Evolutionary conservation across 352 stramenopile genomes (phyloP).

Genomic region (Globisporangium acanthophoron): DNA sequence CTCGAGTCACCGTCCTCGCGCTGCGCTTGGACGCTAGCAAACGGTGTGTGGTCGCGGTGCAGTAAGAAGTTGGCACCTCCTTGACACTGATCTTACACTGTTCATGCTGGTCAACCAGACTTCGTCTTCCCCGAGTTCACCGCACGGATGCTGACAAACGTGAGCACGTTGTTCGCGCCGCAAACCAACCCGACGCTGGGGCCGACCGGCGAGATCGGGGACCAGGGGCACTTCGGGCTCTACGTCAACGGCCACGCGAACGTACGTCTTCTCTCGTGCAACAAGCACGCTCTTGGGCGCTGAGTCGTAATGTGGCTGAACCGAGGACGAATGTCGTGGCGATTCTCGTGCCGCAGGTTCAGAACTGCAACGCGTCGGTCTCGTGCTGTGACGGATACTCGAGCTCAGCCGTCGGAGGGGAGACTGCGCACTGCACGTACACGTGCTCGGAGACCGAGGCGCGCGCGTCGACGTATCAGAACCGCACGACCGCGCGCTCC

Average conservation of each 20-base stretch:
- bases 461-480: constrained; percentile 28
- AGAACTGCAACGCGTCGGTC: constrained; percentile 88
- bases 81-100: too few relatives aligned
- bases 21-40: constrained; percentile 43
- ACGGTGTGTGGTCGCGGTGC: constrained; percentile 21
- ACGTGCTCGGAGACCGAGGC: constrained; percentile 43
- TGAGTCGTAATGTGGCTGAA: background rate
- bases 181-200: constrained; percentile 56
- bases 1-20: constrained; percentile 30
- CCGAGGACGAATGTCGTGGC: background rate
- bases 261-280: constrained; percentile 15
- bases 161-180: constrained; percentile 30
- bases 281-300: too few relatives aligned
- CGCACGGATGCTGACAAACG: constrained; percentile 66
- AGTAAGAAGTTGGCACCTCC: too few relatives aligned
- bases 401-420: constrained; percentile 4
- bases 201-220: constrained; percentile 74
- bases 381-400: constrained; percentile 82
- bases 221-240: constrained; percentile 89
- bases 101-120: constrained; percentile 31
- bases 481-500: constrained; percentile 26
- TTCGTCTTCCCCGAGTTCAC: constrained; percentile 75
- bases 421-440: constrained; percentile 24
- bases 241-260: constrained; percentile 85
- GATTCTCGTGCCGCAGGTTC: constrained; percentile 30